Evolutionary conservation across 2,329 filamentous ascomycete species (phyloP).

Genomic region (Scytalidium lignicola): DNA sequence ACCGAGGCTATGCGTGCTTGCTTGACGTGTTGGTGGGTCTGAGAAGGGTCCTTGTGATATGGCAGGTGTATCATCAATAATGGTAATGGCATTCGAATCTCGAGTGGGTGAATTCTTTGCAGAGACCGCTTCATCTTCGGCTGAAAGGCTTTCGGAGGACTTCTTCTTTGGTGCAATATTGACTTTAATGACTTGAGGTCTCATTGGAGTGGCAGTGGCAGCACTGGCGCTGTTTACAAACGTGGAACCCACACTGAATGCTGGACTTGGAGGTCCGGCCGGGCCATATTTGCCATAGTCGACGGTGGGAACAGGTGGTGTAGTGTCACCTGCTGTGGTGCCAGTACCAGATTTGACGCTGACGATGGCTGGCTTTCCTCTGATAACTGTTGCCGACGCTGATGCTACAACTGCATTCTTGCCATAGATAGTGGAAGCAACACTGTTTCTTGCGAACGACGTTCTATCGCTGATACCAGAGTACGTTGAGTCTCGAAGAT

Average conservation of each 20-base stretch:
- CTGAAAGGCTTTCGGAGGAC: conserved; percentile 16
- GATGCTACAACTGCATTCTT: conserved; percentile 79
- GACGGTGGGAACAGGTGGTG: conserved; percentile 70
- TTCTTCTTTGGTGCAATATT: conserved; percentile 44
- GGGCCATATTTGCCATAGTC: conserved; percentile 55
- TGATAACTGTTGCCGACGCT: conserved; percentile 72
- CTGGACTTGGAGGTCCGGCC: conserved; percentile 46
- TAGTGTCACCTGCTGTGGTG: conserved; percentile 45
- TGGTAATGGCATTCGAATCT: conserved; percentile 41
- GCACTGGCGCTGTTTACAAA: conserved; percentile 61
- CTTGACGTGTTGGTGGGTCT: conserved; percentile 41
- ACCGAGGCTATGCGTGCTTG: conserved; percentile 44
- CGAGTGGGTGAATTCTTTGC: conserved; percentile 20
- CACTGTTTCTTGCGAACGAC: conserved; percentile 63
- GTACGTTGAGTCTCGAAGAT: conserved; percentile 87
- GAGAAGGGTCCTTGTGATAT: conserved; percentile 55
- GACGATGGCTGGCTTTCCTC: conserved; percentile 86
- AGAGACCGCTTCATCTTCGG: conserved; percentile 9
- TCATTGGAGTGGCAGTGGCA: conserved; percentile 43
- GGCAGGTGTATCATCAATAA: conserved; percentile 44
- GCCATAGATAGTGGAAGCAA: conserved; percentile 90
- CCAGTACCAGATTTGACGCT: conserved; percentile 72
- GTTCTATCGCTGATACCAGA: conserved; percentile 65
- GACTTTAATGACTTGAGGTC: conserved; percentile 57
- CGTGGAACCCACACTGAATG: conserved; percentile 63